Conservation (phyloP, 2,329 filamentous ascomycete genomes). For the Diaporthe caulivora region DNA sequence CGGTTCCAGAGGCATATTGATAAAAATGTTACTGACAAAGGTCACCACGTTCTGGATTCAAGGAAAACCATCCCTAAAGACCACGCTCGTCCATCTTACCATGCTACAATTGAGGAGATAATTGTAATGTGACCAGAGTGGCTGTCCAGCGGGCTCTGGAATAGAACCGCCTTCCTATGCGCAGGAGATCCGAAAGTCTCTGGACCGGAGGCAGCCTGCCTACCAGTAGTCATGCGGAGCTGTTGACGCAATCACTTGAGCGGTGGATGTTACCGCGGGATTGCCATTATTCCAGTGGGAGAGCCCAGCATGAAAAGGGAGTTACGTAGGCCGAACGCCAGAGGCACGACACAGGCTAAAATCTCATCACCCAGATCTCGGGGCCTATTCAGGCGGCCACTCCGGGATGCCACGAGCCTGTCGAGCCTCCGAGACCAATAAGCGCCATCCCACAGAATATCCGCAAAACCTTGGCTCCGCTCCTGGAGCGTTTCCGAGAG, state of each 20-base stretch:
- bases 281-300: background rate
- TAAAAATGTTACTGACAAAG: no score
- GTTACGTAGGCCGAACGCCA: background rate
- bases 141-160: background rate
- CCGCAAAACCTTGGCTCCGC: conserved; percentile 22
- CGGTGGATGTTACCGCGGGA: background rate
- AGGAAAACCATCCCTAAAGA: background rate
- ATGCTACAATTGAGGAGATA: background rate
- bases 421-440: conserved; percentile 15
- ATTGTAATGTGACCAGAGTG: background rate
- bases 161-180: background rate
- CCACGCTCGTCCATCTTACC: background rate
- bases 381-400: conserved; percentile 27
- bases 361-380: conserved; percentile 29
- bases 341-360: conserved; percentile 19
- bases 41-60: background rate
- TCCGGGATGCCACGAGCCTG: conserved; percentile 21
- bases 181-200: background rate
- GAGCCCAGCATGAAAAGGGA: background rate
- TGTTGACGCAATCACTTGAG: conserved; percentile 17
- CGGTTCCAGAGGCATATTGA: background rate
- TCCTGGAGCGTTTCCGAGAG: conserved; percentile 20
- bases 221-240: background rate
- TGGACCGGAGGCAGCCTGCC: background rate
- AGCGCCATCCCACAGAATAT: conserved; percentile 1